Base-by-base conservation (phyloP, 208 protist genomes). In the Trypanosoma melophagium region DNA sequence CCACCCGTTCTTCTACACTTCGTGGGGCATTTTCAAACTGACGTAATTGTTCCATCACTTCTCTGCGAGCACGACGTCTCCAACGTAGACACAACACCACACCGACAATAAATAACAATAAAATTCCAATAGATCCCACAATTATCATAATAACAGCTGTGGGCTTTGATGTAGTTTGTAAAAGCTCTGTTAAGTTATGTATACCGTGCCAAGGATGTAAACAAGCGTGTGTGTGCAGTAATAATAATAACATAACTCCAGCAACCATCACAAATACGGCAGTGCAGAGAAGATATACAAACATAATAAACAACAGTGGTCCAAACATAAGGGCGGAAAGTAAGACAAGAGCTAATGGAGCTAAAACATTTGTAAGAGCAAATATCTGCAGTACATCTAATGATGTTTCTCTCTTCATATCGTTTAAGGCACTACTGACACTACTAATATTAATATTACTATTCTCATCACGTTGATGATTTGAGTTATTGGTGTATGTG, bases 381-480 rank as follows among this genome's bases (percentile, higher is more conserved):
- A 79, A 79, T 19, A 60, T 14, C 31, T 64, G 16, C 12, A 67
- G 74, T 7, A 75, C 13, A 59, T 79, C 67, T 0, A 62, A 22
- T 21, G 74, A 67, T 7, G 74, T 21, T 53, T 59, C 74, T 21
- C 31, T 10, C 16, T 59, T 60, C 13, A 74, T 8, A 2, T 61
- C 2, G 13, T n/a, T n/a, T n/a, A n/a, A n/a, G n/a, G n/a, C n/a
- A n/a, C 66, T 5, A 22, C 42, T 42, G 12, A 49, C 25, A 42
- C 1, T 17, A 51, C 24, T 64, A 35, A 19, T 16, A 22, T 22
- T 25, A 21, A 24, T n/a, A 41, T 22, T 52, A 51, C 13, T 24
- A 42, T n/a, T 63, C 17, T 19, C 28, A 28, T 60, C 22, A 10
- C 13, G 7, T 3, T 25, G 14, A 7, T 21, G 19, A n/a, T 16